phyloP scores from a whole-genome alignment of 805 yeast species.

The Wickerhamomyces canadensis region DNA sequence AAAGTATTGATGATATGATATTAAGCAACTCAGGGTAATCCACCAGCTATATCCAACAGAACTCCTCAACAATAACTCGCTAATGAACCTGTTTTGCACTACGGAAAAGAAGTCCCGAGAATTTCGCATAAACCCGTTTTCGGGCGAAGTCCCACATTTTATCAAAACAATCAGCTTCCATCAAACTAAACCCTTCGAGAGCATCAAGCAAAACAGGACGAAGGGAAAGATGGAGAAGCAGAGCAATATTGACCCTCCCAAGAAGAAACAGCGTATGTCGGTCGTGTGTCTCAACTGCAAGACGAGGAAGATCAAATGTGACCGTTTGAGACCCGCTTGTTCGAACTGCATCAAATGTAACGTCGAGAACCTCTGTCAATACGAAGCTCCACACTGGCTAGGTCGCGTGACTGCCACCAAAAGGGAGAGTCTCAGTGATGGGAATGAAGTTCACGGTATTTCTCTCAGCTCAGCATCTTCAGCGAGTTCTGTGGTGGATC shows the following conservation, averaged over 20 bases:
- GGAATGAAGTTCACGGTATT: no score
- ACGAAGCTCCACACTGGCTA: conserved; percentile 25
- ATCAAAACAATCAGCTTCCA: no score
- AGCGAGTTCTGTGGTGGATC: conserved; percentile 1
- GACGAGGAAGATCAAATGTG: conserved; percentile 37
- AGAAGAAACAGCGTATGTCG: conserved; percentile 30
- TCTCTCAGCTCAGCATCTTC: no score
- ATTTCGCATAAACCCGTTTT: no score
- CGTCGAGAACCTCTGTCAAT: conserved; percentile 23
- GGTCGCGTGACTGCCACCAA: conserved; percentile 9
- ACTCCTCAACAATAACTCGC: no score
- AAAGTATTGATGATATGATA: no score
- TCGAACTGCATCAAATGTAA: conserved; percentile 27
- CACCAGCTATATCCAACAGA: neutral
- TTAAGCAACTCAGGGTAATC: no score
- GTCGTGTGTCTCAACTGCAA: conserved; percentile 35
- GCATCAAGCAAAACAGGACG: neutral
- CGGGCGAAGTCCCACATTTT: no score
- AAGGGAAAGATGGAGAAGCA: neutral
- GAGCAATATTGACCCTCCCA: conserved; percentile 11
- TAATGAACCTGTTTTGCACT: no score
- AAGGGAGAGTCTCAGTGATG: conserved; percentile 7
- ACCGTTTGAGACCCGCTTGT: conserved; percentile 33
- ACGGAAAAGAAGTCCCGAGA: no score
- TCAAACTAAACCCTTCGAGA: neutral